phyloP scores from a whole-genome alignment of 371 early-diverging fungal genomes.

The Mucor indicus region DNA sequence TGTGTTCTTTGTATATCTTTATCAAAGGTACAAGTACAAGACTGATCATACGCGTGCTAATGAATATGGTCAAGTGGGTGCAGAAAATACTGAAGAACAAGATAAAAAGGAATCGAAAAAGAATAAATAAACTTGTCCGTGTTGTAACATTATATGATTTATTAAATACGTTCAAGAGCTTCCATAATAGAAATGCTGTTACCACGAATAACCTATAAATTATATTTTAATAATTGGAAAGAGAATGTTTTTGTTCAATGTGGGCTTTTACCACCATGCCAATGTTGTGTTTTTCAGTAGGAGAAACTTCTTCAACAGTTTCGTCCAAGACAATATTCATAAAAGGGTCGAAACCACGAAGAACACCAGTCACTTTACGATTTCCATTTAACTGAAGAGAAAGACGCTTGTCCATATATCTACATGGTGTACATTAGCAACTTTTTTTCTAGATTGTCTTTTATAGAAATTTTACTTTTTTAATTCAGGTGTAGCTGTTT shows the following conservation, averaged over 20 bases:
- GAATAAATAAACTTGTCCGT: constrained; percentile 17
- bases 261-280: constrained; percentile 81
- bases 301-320: constrained; percentile 78
- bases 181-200: constrained; percentile 91
- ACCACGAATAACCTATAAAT: constrained; percentile 86
- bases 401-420: constrained; percentile 96
- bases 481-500: constrained; percentile 79
- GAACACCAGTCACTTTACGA: constrained; percentile 88
- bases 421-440: constrained; percentile 20
- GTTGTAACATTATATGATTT: too few relatives aligned
- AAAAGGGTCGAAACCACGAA: constrained; percentile 97
- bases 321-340: constrained; percentile 99
- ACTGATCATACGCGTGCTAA: constrained; percentile 85
- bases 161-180: constrained; percentile 84
- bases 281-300: constrained; percentile 67
- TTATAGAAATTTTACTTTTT: constrained; percentile 56
- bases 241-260: not conserved
- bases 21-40: constrained; percentile 86
- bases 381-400: constrained; percentile 89
- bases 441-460: not conserved
- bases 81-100: constrained; percentile 12
- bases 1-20: constrained; percentile 84
- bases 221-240: too few relatives aligned
- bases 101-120: constrained; percentile 29
- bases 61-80: constrained; percentile 89